These are phyloP conservation scores for Akanthomyces dipterigenus DNA, from an alignment of 2,329 filamentous ascomycete species.

Conservation along the genomic window DNA sequence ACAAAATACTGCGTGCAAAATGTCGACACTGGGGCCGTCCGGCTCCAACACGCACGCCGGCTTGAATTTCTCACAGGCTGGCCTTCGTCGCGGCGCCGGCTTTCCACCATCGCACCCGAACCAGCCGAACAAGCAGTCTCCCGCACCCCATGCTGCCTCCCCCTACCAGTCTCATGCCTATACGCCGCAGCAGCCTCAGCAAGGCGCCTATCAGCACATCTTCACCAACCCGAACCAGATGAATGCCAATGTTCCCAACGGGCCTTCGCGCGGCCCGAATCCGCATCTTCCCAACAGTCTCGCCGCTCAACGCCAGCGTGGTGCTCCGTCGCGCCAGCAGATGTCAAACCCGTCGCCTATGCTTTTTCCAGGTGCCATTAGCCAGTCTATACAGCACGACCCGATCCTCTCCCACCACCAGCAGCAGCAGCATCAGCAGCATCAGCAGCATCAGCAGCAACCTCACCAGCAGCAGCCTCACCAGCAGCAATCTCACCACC, in stretches of 20 bases:
- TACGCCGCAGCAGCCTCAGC: conserved; percentile 44
- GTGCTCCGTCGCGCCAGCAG: conserved; percentile 38
- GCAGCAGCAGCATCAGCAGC: conserved; percentile 25
- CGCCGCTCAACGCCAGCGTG: conserved; percentile 36
- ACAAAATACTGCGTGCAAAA: conserved; percentile 17
- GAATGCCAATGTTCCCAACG: conserved; percentile 41
- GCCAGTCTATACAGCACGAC: conserved; percentile 36
- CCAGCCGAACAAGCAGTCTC: conserved; percentile 49
- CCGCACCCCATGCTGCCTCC: conserved; percentile 47
- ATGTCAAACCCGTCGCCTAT: conserved; percentile 34
- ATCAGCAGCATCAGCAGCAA: conserved; percentile 24
- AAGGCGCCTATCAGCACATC: conserved; percentile 44
- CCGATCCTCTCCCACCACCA: conserved; percentile 37
- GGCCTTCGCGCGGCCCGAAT: conserved; percentile 38
- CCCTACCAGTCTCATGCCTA: conserved; percentile 50
- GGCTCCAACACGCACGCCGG: conserved; percentile 47
- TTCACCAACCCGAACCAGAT: conserved; percentile 43
- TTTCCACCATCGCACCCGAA: conserved; percentile 43
- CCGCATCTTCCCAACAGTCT: conserved; percentile 43
- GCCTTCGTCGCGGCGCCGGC: conserved; percentile 37
- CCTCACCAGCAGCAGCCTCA: conserved; percentile 19
- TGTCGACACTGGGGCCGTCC: conserved; percentile 44
- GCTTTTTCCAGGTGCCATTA: conserved; percentile 31
- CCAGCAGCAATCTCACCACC: too few species aligned
- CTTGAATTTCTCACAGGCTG: conserved; percentile 45